Evolutionary conservation across 352 stramenopile species (phyloP).

Genomic region (Aphanomyces astaci): DNA sequence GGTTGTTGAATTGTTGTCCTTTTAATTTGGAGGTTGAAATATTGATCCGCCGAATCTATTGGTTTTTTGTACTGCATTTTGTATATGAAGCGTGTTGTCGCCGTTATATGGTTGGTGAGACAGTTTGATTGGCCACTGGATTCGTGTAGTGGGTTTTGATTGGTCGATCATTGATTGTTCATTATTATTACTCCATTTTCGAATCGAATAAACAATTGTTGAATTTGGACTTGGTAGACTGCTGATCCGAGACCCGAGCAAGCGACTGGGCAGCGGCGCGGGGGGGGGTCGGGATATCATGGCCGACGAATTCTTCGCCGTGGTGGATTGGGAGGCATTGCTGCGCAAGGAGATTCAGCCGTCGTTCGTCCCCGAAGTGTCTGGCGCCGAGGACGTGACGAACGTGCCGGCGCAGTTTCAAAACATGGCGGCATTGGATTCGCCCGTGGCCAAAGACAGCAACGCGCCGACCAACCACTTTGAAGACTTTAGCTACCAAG

Average conservation of each 20-base stretch:
- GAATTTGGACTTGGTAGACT: slow-evolving; percentile 34
- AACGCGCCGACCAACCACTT: slow-evolving; percentile 78
- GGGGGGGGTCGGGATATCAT: slow-evolving; percentile 83
- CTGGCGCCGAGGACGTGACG: slow-evolving; percentile 75
- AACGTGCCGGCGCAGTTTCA: slow-evolving; percentile 87
- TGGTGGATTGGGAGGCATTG: slow-evolving; percentile 81
- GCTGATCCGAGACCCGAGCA: slow-evolving; percentile 89
- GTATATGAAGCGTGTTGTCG: no score
- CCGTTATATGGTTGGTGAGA: no score
- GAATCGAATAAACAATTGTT: not conserved
- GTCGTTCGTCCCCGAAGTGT: slow-evolving; percentile 70
- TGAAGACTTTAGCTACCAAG: slow-evolving; percentile 85
- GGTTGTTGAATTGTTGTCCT: no score
- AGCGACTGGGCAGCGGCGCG: slow-evolving; percentile 85
- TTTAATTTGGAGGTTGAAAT: no score
- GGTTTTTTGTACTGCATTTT: no score
- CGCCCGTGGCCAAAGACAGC: slow-evolving; percentile 82
- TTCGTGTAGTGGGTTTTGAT: no score
- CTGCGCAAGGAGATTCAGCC: slow-evolving; percentile 77
- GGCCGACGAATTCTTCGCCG: slow-evolving; percentile 77
- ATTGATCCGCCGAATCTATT: no score
- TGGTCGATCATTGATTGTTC: no score
- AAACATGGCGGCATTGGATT: slow-evolving; percentile 83
- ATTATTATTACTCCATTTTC: no score
- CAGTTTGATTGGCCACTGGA: no score